Base-by-base conservation (phyloP, 495 filamentous ascomycete species). In the Talaromyces wortmannii region DNA sequence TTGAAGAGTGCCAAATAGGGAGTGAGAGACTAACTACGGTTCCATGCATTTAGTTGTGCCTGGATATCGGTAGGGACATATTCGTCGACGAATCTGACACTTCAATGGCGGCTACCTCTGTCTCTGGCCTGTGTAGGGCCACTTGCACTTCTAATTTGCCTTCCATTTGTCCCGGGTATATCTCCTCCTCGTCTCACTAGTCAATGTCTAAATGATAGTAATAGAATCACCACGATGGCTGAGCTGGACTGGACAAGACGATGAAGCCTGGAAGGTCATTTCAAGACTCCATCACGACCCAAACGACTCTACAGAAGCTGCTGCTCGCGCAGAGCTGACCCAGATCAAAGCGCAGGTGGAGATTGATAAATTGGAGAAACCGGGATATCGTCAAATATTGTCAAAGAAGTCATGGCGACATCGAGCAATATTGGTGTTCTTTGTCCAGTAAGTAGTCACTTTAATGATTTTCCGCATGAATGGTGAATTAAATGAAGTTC, bases 201-300 rank as follows among this genome's bases (percentile, higher is more conserved):
- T 45, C 6, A 45, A 45, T 45, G 44, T 45, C 44, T 45, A 45
- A 45, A 45, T 45, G 44, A 45, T 45, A 15, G 44, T 6, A 36
- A 36, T 12, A 36, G 33, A 48, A 30, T 48, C 46, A 48, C 46
- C 46, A 48, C 46, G 46, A 18, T 48, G 46, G 46, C 18, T 48
- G n/a, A 23, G n/a, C 15, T 23, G n/a, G 46, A 23, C 46, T 6
- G 46, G 18, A 48, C n/a, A 48, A 30, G 15, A 18, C 7, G 46
- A 48, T 23, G 46, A 48, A 30, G 46, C 46, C 15, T 48, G 46
- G 46, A 48, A 48, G 18, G 18, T 48, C 46, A 48, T 48, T 30
- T 48, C 46, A 30, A 48, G 18, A 30, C 46, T 48, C 23, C 46
- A 48, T 30, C n/a, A 18, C 46, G 46, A 23, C 30, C 46, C 46